Percentiles rank a stretch among this genome's conserved stretches.
Conservation (phyloP, 495 filamentous ascomycete genomes). For the Acidomyces sp. region DNA sequence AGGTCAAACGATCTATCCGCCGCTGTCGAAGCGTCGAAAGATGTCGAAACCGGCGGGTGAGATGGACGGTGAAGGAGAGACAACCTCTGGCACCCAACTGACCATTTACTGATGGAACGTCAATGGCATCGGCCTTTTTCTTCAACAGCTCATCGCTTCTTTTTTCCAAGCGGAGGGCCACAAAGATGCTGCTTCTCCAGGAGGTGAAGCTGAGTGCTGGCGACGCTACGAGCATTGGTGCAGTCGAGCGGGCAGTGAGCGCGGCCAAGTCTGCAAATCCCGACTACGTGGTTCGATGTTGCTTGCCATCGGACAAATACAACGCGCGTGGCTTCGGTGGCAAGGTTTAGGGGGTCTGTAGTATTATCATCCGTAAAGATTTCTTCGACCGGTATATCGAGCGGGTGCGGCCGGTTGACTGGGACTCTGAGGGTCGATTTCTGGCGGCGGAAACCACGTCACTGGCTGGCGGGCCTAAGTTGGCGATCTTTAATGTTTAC, state of each 20-base stretch:
- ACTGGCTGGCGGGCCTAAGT: conserved; percentile 4
- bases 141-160: conserved; percentile 31
- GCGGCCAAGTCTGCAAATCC: conserved; percentile 10
- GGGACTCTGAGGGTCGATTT: conserved; percentile 42
- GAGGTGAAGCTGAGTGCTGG: conserved; percentile 38
- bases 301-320: conserved; percentile 34
- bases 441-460: conserved; percentile 28
- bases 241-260: conserved; percentile 29
- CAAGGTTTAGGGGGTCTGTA: conserved; percentile 40
- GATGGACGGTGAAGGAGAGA: background rate
- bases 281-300: conserved; percentile 33
- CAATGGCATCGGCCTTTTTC: conserved; percentile 36
- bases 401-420: conserved; percentile 27
- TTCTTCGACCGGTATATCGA: conserved; percentile 19
- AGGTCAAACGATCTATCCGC: conserved; percentile 3
- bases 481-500: conserved; percentile 38
- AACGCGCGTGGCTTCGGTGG: conserved; percentile 37
- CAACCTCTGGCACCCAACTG: too few species aligned
- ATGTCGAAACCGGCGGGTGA: background rate
- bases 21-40: conserved; percentile 8
- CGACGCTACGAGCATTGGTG: conserved; percentile 26
- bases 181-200: conserved; percentile 34
- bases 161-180: conserved; percentile 26
- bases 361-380: conserved; percentile 35
- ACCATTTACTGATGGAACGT: conserved; percentile 39